Evolutionary conservation across 2,329 filamentous ascomycete species (phyloP).

Genomic region (Didymellaceae sp.): DNA sequence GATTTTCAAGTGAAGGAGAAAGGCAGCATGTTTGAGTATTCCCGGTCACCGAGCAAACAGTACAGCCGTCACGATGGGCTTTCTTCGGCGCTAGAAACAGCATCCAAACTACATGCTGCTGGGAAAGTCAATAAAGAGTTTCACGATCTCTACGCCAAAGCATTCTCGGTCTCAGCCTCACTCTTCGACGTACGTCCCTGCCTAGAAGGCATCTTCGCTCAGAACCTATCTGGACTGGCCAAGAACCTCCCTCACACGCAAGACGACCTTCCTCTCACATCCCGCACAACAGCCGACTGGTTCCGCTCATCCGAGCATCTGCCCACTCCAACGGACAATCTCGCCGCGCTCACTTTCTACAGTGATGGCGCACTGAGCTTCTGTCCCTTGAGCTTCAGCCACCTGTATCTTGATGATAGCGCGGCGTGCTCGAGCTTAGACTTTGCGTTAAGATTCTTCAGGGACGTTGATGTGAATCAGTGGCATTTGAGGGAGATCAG

Average conservation of each 20-base stretch:
- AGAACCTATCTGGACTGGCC: constrained; percentile 53
- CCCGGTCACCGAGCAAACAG: constrained; percentile 39
- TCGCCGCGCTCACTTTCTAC: constrained; percentile 51
- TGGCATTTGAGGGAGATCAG: constrained; percentile 56
- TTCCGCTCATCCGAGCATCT: constrained; percentile 35
- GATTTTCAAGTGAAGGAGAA: constrained; percentile 57
- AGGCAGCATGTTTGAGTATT: constrained; percentile 47
- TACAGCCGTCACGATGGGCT: constrained; percentile 38
- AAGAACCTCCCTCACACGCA: constrained; percentile 45
- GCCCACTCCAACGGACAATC: constrained; percentile 37
- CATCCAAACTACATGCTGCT: constrained; percentile 2
- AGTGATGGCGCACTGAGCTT: constrained; percentile 57
- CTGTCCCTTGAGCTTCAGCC: constrained; percentile 52
- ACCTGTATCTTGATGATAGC: constrained; percentile 54
- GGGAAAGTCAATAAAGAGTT: constrained; percentile 27
- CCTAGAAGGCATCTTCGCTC: constrained; percentile 51
- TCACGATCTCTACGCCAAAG: constrained; percentile 25
- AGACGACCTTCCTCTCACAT: constrained; percentile 48
- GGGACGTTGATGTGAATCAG: constrained; percentile 49
- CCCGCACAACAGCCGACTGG: constrained; percentile 53
- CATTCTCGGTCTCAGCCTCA: constrained; percentile 39
- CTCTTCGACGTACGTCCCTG: constrained; percentile 50
- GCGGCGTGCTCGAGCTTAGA: constrained; percentile 57
- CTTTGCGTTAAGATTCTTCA: constrained; percentile 56
- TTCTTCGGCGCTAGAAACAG: constrained; percentile 8